Evolutionary conservation across 2,329 filamentous ascomycete species (phyloP), one percentile per base, ranked within the genome.

Genomic region (Fusarium sulawesiense): DNA sequence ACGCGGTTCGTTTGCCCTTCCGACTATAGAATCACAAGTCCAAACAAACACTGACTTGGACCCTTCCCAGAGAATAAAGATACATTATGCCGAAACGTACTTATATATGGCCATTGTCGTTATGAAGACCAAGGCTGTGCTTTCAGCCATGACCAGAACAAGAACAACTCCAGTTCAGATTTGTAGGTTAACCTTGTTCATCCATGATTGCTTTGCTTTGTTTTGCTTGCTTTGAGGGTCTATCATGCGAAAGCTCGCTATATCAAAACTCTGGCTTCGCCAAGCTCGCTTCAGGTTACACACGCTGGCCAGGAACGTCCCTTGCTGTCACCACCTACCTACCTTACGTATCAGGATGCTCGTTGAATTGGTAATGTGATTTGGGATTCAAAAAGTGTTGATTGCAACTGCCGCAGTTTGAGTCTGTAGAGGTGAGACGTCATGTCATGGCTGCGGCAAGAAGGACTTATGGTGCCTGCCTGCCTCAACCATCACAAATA

Each of bases 91-190:
- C 91, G 94, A 77, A 97, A 98, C 81, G 91, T 98, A 66, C 88
- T 94, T 67, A 97, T 98, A 75, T 97, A 97, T 80, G 94, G 94
- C 59, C 92, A 95, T 81, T 98, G 94, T 80, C 91, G 93, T 70
- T 97, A 94, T 81, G 93, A 97, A 83, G 93, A 97, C 78, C 91
- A 93, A 82, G 93, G 93, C 82, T 97, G 94, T 82, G 90, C 92
- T 71, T 97, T 97, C 82, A 96, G 94, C 77, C 94, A 97, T 81
- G 93, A 96, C 73, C 88, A 89, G 63, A 86, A 88, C 73, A 93
- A 90, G 80, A 82, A 78, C 23, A 75, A 73, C 60, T 75, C 71
- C 44, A 76, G 76, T 64, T 84, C 85, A 76, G 87, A 89, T 60
- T 82, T 80, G 84, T 87, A 83, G 78, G 83, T 83, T 50, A 54